Conservation (phyloP, 1,284 basidiomycete genomes). For the Papiliotrema laurentii region DNA sequence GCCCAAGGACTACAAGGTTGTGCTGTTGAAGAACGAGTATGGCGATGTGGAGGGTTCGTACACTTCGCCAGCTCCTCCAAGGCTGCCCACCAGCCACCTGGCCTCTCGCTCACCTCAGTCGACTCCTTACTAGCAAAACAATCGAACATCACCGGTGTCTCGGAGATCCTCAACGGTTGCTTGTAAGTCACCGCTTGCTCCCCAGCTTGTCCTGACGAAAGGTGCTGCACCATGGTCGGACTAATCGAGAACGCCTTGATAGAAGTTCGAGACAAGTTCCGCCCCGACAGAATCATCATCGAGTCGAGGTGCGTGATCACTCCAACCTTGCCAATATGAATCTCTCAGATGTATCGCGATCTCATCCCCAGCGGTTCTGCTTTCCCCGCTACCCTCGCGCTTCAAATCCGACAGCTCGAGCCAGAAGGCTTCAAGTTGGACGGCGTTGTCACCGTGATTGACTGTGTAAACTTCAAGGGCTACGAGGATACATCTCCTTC, state of each 20-base stretch:
- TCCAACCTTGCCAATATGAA: background rate
- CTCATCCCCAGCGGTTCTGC: constrained; percentile 60
- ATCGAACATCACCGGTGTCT: constrained; percentile 74
- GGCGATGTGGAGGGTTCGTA: constrained; percentile 43
- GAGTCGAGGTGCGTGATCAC: constrained; percentile 70
- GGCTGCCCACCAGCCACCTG: background rate
- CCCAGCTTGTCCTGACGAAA: constrained; percentile 30
- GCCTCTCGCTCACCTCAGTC: constrained; percentile 51
- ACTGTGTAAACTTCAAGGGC: constrained; percentile 77
- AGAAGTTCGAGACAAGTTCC: constrained; percentile 79
- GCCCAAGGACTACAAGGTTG: constrained; percentile 71
- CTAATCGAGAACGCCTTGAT: constrained; percentile 83
- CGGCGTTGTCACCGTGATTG: constrained; percentile 81
- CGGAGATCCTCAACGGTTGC: constrained; percentile 88
- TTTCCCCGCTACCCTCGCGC: constrained; percentile 73
- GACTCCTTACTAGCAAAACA: constrained; percentile 81
- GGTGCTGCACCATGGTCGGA: constrained; percentile 85
- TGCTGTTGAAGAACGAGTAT: constrained; percentile 64
- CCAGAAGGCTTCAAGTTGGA: constrained; percentile 72
- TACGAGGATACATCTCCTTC: constrained; percentile 86
- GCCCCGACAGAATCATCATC: constrained; percentile 82
- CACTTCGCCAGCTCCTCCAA: background rate
- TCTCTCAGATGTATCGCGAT: background rate
- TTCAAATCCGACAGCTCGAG: constrained; percentile 84
- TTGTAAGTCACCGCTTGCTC: constrained; percentile 55